Evolutionary conservation across 208 protist species (phyloP).

Genomic region (Novymonas esmeraldas): DNA sequence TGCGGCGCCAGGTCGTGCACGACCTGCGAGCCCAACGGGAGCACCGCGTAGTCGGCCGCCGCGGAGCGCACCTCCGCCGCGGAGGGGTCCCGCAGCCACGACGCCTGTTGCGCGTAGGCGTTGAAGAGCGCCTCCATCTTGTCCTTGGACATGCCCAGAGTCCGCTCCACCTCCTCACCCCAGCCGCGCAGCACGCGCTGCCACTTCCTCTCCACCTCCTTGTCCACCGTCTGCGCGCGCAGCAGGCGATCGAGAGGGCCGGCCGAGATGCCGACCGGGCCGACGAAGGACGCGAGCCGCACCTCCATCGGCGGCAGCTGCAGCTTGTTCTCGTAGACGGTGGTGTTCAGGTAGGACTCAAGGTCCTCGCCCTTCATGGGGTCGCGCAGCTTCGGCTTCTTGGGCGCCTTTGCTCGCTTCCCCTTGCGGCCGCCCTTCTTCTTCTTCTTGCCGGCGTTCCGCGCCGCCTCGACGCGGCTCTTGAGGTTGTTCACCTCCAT

Average conservation of each 20-base stretch:
- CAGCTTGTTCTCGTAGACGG: constrained; percentile 85
- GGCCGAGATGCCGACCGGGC: constrained; percentile 59
- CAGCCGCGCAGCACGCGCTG: constrained; percentile 79
- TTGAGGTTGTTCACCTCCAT: constrained; percentile 93
- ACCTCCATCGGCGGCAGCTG: constrained; percentile 62
- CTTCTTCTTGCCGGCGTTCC: constrained; percentile 47
- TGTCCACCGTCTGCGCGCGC: constrained; percentile 51
- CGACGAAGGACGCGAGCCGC: constrained; percentile 70
- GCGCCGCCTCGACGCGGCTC: constrained; percentile 78
- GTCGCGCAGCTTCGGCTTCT: constrained; percentile 87
- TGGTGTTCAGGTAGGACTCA: constrained; percentile 78
- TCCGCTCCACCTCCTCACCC: constrained; percentile 68
- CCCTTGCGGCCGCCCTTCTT: constrained; percentile 39
- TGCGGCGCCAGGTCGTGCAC: constrained; percentile 88
- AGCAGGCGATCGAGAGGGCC: constrained; percentile 48
- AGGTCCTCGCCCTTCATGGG: constrained; percentile 84
- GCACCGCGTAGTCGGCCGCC: constrained; percentile 80
- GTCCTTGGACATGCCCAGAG: constrained; percentile 80
- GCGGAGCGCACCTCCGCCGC: constrained; percentile 78
- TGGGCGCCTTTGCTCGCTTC: constrained; percentile 74
- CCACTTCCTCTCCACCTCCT: constrained; percentile 91
- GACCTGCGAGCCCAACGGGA: constrained; percentile 91
- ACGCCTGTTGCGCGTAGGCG: constrained; percentile 55
- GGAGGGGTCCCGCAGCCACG: constrained; percentile 78
- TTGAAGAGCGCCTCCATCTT: constrained; percentile 79